Base-by-base conservation (phyloP, 306 rosid genomes). In the Leucaena leucocephala region DNA sequence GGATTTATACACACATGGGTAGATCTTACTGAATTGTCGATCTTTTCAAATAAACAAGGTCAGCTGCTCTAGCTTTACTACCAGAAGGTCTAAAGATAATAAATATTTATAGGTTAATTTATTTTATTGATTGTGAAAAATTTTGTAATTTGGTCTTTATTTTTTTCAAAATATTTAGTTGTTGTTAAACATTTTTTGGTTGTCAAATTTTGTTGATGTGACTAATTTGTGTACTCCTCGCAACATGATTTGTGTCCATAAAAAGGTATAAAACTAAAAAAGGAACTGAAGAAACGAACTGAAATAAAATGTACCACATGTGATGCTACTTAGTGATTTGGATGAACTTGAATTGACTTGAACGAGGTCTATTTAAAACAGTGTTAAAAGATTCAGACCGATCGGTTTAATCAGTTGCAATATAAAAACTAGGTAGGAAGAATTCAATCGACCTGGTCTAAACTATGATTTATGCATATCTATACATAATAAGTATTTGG, bases 1-100 rank as follows among this genome's bases (percentile, higher is more conserved):
- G 73, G 16, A 44, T 44, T 76, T 58, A 45, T 72, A 35, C 21
- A 65, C 49, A 64, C 69, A 44, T n/a, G 27, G 45, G 3, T 34
- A 3, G 40, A 21, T 69, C 4, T 36, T 74, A 68, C 16, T 10
- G 61, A 49, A 79, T n/a, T 43, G 69, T 72, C 79, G 49, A 67
- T 57, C 10, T 76, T 65, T 71, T 17, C 39, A 2, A 44, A 44
- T 55, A 55, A n/a, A 19, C 19, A 52, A 55, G 72, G 71, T 65
- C 54, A 71, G 68, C 40, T 45, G 59, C 61, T 62, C 66, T 52
- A 57, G 63, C 67, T 42, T 71, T n/a, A 34, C 38, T 21, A 17
- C 46, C 50, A 35, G 34, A 49, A 76, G 54, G 57, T 63, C 59
- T 72, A 14, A 27, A 62, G 64, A 57, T 66, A 52, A 4, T 36